Percentiles rank a stretch among this genome's conserved stretches.
phyloP scores from a whole-genome alignment of 2,329 filamentous ascomycete species.

The Diaporthe batatas region DNA sequence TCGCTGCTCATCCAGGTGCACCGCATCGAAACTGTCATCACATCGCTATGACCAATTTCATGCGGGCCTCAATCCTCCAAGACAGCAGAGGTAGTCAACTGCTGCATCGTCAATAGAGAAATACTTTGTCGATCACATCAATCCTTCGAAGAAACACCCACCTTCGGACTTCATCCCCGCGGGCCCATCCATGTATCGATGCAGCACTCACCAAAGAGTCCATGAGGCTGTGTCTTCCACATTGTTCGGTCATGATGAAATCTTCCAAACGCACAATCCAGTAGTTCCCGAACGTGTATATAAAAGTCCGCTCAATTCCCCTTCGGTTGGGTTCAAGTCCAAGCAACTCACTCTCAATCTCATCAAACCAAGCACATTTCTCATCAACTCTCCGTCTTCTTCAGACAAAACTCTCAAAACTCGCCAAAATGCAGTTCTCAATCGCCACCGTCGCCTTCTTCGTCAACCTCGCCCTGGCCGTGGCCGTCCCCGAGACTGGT shows the following conservation, averaged over 20 bases:
- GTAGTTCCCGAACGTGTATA: background rate
- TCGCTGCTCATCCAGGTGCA: background rate
- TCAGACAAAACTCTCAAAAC: background rate
- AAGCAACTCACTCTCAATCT: constrained; percentile 1
- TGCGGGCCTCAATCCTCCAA: background rate
- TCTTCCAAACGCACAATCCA: too few species aligned
- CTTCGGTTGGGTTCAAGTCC: background rate
- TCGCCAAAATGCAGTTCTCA: constrained; percentile 51
- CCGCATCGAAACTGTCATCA: background rate
- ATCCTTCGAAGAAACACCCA: constrained; percentile 3
- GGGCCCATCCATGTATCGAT: background rate
- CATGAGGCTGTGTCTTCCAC: background rate
- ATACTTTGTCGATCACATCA: constrained; percentile 10
- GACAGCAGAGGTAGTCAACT: background rate
- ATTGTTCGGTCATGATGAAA: background rate
- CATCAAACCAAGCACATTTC: background rate
- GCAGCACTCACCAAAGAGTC: background rate
- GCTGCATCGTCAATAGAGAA: background rate
- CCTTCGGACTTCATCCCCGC: constrained; percentile 10
- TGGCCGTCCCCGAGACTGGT: constrained; percentile 45
- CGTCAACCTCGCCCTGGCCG: constrained; percentile 45
- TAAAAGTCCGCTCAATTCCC: background rate
- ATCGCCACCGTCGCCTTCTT: constrained; percentile 47
- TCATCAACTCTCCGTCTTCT: background rate
- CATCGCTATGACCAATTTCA: background rate